Evolutionary conservation across 441 rosid species (phyloP), one percentile per base, ranked within the genome.

Genomic region (Brassica hybrid): DNA sequence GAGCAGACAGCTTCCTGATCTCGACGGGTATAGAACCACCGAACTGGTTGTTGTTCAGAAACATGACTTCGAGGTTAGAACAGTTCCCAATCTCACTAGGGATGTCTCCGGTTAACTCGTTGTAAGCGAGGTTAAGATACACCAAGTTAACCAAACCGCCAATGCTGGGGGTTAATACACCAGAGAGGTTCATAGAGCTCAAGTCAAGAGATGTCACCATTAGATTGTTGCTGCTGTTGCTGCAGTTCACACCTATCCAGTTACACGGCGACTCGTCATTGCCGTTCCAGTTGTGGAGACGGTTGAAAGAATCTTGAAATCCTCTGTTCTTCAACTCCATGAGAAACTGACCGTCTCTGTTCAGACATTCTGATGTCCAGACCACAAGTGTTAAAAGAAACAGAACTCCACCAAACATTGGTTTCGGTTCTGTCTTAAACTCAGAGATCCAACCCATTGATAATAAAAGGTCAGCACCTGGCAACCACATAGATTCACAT

Each of bases 241-340:
- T 88, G 89, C 99, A 96, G 68, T 84, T 85, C 76, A 96, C 95
- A 69, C 99, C 97, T 41, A 71, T 76, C 99, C 99, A 96, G 14
- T 74, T 45, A 65, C 99, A 96, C 0, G 99, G 97, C 13, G 90
- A 88, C 84, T 85, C 88, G 27, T 93, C 99, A 34, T 63, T 76
- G 36, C 85, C 50, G 19, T 87, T 89, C 99, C 99, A 96, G 57
- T 84, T 87, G 71, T 76, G 78, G 38, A 96, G 87, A 83, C 71
- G 68, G 75, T 83, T 79, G 27, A 84, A 77, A 12, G 88, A 78
- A 79, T 90, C 98, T 12, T 65, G 84, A 66, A 96, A 81, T 57
- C 85, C 79, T 71, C 56, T 67, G 65, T 76, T 91, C 86, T 88
- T 96, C 70, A 93, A 72, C 76, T 90, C 89, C 12, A 93, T 74